phyloP scores from a whole-genome alignment of 257 asterid species.

The Lycium ferocissimum region DNA sequence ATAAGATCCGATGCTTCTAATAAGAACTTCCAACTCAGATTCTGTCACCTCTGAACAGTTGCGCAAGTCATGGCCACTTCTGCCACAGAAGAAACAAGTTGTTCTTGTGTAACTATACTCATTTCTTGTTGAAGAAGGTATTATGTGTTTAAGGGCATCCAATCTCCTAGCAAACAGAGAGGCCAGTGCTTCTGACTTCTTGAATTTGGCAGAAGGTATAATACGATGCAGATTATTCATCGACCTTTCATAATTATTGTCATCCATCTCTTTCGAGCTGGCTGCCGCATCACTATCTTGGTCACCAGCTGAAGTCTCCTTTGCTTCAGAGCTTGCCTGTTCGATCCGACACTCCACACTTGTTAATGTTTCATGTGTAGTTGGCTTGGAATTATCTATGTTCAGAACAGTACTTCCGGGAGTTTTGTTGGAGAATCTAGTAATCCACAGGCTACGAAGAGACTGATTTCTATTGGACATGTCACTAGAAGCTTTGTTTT shows the following conservation, averaged over 20 bases:
- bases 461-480: slow-evolving; percentile 45
- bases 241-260: slow-evolving; percentile 35
- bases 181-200: slow-evolving; percentile 60
- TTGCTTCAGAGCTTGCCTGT: slow-evolving; percentile 33
- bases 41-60: slow-evolving; percentile 52
- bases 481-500: slow-evolving; percentile 36
- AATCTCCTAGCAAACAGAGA: slow-evolving; percentile 68
- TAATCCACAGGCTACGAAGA: slow-evolving; percentile 68
- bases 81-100: slow-evolving; percentile 69
- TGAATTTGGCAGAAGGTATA: slow-evolving; percentile 36
- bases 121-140: slow-evolving; percentile 40
- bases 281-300: slow-evolving; percentile 32
- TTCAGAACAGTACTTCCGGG: slow-evolving; percentile 25
- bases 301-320: slow-evolving; percentile 31
- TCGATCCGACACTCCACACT: slow-evolving; percentile 35
- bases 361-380: slow-evolving; percentile 30
- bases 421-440: slow-evolving; percentile 54
- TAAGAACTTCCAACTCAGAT: slow-evolving; percentile 56
- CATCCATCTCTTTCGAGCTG: not conserved
- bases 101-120: slow-evolving; percentile 32
- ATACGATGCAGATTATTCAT: slow-evolving; percentile 31
- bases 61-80: slow-evolving; percentile 54
- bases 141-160: slow-evolving; percentile 62
- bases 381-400: slow-evolving; percentile 38
- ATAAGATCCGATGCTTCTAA: slow-evolving; percentile 45